Conservation (phyloP, 441 rosid species). For the Gossypium davidsonii region DNA sequence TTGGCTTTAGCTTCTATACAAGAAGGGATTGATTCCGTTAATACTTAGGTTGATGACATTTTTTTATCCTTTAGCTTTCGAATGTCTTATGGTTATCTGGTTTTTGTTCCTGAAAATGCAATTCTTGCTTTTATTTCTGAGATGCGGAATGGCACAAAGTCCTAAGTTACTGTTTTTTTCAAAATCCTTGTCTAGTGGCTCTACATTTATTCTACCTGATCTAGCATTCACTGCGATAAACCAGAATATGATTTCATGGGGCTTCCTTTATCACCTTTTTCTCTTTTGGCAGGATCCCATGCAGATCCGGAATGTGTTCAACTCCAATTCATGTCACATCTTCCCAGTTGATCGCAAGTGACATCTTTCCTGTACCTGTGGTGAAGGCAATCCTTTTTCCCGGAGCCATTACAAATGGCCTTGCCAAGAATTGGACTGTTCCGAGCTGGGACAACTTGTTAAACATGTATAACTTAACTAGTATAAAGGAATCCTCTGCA, state of each 20-base stretch:
- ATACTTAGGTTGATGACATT: not conserved
- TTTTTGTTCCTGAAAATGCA: not conserved
- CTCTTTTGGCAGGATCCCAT: conserved; percentile 54
- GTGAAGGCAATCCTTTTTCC: conserved; percentile 78
- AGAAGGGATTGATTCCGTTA: not conserved
- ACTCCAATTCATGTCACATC: conserved; percentile 87
- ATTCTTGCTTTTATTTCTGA: not conserved
- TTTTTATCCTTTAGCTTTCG: not conserved
- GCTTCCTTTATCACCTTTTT: not conserved
- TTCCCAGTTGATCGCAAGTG: conserved; percentile 89
- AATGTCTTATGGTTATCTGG: not conserved
- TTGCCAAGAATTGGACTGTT: conserved; percentile 47
- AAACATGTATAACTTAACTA: conserved; percentile 61
- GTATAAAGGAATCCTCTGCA: conserved; percentile 64
- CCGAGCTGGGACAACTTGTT: conserved; percentile 72
- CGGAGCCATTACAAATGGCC: conserved; percentile 69
- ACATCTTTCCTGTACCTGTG: conserved; percentile 67
- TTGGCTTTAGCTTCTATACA: not conserved
- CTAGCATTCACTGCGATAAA: not conserved
- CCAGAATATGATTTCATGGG: not conserved
- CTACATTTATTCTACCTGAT: not conserved
- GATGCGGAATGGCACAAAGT: not conserved
- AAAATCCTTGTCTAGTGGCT: not conserved
- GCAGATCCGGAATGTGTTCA: conserved; percentile 86
- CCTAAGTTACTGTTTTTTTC: not conserved